Base-by-base conservation (phyloP, 345 rosid genomes). In the Geranium rotundifolium region DNA sequence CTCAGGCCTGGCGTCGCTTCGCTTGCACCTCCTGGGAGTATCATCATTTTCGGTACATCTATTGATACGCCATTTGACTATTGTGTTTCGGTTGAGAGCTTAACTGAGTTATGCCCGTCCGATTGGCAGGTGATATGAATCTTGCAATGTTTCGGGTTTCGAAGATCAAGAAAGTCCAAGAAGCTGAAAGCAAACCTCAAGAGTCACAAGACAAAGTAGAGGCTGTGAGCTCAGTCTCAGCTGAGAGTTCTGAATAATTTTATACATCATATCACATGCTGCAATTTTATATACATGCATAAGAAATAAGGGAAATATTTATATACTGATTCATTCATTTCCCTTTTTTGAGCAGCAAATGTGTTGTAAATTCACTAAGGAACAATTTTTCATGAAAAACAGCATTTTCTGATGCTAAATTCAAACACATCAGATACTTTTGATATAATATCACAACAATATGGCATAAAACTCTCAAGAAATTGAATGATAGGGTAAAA, bases 81-180 rank as follows among this genome's bases (percentile, higher is more conserved):
- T 23, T 23, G 14, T 3, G 52, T 46, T 46, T 12, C 52, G 12
- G 8, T 9, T 61, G 23, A 5, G 20, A 3, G 1, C 2, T 10
- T 50, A 50, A 29, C 61, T 0, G 5, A 8, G 1, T 41, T n/a
- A 19, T 2, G 57, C 10, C 58, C 50, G 3, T 29, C 10, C 7
- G 3, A 4, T 34, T 34, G 41, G 7, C n/a, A 88, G 96, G 96
- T 50, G 98, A 91, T 65, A 76, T 69, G 20, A 76, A 89, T 76
- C 77, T 91, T 27, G 98, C 96, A 0, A 81, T 82, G 70, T 91
- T 89, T 55, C 84, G 82, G 2, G 88, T 79, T 54, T 78, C 85
- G 4, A 91, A 84, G 77, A 76, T 85, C 49, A 81, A 76, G 75
- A 76, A 72, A 30, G 65, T 30, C 34, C 82, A 77, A 55, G 54